These are phyloP conservation scores for Apiospora pterosperma DNA, from an alignment of 2,329 filamentous ascomycete species.

Conservation along the genomic window DNA sequence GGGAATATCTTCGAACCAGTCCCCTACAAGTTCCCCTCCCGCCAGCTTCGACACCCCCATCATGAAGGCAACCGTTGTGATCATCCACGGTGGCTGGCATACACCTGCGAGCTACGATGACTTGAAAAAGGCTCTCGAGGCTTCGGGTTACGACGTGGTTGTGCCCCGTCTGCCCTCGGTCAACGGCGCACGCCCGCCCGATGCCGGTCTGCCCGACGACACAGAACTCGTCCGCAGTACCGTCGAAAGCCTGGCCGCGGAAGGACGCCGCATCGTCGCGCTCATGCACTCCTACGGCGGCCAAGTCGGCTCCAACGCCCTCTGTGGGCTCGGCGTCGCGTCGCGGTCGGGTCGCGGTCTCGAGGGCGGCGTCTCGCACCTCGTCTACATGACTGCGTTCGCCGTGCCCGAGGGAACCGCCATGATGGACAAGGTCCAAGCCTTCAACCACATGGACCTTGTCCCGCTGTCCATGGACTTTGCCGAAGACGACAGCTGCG, in stretches of 20 bases:
- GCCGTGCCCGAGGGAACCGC: constrained; percentile 8
- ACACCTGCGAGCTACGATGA: constrained; percentile 12
- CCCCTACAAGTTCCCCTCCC: too few species aligned
- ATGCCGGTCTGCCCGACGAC: constrained; percentile 16
- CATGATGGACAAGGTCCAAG: constrained; percentile 10
- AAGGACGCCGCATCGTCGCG: constrained; percentile 15
- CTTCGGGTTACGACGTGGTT: constrained; percentile 14
- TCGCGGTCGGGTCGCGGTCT: constrained; percentile 11
- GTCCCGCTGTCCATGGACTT: constrained; percentile 11
- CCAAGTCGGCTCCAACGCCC: constrained; percentile 22
- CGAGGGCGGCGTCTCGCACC: constrained; percentile 18
- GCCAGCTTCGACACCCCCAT: too few species aligned
- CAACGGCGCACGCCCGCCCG: constrained; percentile 19
- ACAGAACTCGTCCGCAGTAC: constrained; percentile 15
- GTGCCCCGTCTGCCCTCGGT: constrained; percentile 11
- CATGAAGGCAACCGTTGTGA: constrained; percentile 7
- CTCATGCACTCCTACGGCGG: constrained; percentile 26
- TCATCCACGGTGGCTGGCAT: constrained; percentile 16
- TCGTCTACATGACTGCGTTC: constrained; percentile 20
- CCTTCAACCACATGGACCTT: constrained; percentile 10
- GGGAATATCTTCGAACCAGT: too few species aligned
- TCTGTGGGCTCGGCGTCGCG: constrained; percentile 15
- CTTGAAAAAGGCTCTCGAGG: constrained; percentile 7
- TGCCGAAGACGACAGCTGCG: constrained; percentile 9
- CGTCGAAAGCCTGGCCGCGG: constrained; percentile 15